A percentile compares a stretch with the other conserved stretches of the same genome.
Evolutionary conservation across 1,139 yeast genomes (phyloP).

Genomic region (Lipomyces yarrowii): DNA sequence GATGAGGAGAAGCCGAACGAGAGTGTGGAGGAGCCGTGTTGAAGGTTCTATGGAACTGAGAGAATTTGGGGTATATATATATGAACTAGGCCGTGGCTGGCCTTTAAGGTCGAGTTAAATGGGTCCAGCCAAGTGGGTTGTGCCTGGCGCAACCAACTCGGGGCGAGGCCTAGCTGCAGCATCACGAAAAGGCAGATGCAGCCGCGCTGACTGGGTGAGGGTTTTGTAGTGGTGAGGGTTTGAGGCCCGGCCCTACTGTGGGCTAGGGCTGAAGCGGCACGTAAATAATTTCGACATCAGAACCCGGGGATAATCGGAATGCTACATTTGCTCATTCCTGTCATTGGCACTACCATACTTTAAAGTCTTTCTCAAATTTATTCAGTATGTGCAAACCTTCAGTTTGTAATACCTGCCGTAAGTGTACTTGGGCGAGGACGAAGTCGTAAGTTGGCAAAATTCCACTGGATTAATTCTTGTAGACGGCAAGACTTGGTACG

Average conservation of each 20-base stretch:
- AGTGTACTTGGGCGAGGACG: conserved; percentile 10
- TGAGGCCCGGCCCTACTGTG: too few species aligned
- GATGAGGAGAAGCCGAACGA: not conserved
- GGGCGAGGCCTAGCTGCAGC: not conserved
- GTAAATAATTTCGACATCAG: too few species aligned
- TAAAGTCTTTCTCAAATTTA: not conserved
- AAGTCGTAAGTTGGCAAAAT: not conserved
- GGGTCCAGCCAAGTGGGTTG: not conserved
- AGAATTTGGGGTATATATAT: not conserved
- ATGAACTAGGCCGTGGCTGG: not conserved
- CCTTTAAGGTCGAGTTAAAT: not conserved
- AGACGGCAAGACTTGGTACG: conserved; percentile 34
- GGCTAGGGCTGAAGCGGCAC: too few species aligned
- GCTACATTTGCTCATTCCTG: too few species aligned
- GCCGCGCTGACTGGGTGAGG: not conserved
- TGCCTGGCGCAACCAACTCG: not conserved
- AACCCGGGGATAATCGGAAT: too few species aligned
- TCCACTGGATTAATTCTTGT: not conserved
- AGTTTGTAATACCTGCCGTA: conserved; percentile 28
- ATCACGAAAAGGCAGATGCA: not conserved
- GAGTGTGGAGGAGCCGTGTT: not conserved
- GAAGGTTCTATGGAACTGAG: not conserved
- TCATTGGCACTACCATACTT: not conserved
- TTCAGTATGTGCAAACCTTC: conserved; percentile 30
- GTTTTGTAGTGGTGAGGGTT: not conserved